Conservation (phyloP, 2,329 filamentous ascomycete genomes). For the Penicillium sp. region DNA sequence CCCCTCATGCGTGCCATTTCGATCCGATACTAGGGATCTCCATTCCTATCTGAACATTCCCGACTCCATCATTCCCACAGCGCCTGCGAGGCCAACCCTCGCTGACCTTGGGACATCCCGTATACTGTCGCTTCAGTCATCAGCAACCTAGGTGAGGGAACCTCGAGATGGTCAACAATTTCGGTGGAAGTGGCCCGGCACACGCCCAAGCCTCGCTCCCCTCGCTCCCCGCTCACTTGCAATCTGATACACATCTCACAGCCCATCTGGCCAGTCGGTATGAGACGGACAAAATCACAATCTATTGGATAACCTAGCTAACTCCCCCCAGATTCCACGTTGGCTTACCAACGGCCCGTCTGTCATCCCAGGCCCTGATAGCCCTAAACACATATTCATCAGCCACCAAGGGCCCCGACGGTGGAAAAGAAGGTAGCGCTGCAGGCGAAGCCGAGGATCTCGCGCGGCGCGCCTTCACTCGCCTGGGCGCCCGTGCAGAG, state of each 20-base stretch:
- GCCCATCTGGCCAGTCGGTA: constrained; percentile 55
- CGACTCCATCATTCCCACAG: constrained; percentile 1
- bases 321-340: constrained; percentile 82
- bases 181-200: constrained; percentile 56
- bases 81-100: not conserved
- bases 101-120: not conserved
- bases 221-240: constrained; percentile 72
- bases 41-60: constrained; percentile 7
- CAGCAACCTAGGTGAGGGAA: constrained; percentile 2
- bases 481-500: constrained; percentile 84
- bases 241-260: constrained; percentile 55
- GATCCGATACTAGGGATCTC: constrained; percentile 7
- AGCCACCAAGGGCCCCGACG: constrained; percentile 84
- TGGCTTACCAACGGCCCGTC: constrained; percentile 78
- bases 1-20: constrained; percentile 2
- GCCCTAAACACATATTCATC: constrained; percentile 93
- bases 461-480: constrained; percentile 79
- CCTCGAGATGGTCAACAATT: constrained; percentile 42
- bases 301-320: constrained; percentile 5
- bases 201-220: constrained; percentile 81
- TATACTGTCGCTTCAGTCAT: constrained; percentile 1
- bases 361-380: constrained; percentile 90
- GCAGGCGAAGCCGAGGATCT: constrained; percentile 92
- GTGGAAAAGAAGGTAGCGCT: constrained; percentile 85
- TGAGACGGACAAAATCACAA: not conserved